Conservation (phyloP, 176 grass and related monocot species). For the Oryza officinalis region DNA sequence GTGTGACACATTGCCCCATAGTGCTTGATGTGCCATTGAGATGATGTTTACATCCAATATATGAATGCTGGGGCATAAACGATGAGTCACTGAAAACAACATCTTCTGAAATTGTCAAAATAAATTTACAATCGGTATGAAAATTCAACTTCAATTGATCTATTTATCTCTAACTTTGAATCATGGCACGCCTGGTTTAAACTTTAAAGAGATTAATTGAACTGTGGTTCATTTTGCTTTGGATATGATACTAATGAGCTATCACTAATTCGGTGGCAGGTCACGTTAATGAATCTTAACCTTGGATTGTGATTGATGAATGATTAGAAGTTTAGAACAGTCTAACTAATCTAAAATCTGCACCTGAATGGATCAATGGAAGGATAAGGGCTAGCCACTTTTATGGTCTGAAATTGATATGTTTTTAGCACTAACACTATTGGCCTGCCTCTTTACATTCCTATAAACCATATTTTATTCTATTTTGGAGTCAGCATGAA, state of each 20-base stretch:
- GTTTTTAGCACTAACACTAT: not conserved
- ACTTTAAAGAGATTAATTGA: not conserved
- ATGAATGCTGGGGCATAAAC: conserved; percentile 20
- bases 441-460: not conserved
- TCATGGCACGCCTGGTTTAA: not conserved
- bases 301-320: conserved; percentile 2
- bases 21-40: not conserved
- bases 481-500: not conserved
- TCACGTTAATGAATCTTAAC: not conserved
- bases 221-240: conserved; percentile 12
- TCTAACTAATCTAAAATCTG: conserved; percentile 13
- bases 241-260: conserved; percentile 2
- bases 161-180: not conserved
- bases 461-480: not conserved
- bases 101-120: conserved; percentile 1
- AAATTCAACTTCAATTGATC: not conserved
- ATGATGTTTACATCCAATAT: conserved; percentile 7
- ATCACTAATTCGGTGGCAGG: conserved; percentile 16
- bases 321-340: not conserved
- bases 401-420: not conserved
- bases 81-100: conserved; percentile 41
- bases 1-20: conserved; percentile 2
- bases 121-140: not conserved
- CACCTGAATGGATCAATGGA: not conserved
- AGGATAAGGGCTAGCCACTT: not conserved